phyloP scores from a whole-genome alignment of 257 asterid species.

The Salvia miltiorrhiza region DNA sequence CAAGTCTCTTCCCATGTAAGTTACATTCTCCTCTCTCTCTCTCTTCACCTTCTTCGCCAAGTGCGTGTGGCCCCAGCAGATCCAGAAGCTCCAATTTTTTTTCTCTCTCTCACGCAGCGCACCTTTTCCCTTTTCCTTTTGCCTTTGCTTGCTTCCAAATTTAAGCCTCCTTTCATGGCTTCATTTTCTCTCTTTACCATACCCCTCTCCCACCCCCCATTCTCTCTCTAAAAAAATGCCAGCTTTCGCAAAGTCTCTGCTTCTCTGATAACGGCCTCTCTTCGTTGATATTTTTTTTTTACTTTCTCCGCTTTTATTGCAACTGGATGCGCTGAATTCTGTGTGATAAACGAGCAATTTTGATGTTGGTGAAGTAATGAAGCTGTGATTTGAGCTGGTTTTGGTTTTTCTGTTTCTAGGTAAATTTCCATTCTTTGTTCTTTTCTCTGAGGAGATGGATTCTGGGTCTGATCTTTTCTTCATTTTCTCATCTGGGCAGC shows the following conservation, averaged over 20 bases:
- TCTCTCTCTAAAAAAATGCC: conserved; percentile 26
- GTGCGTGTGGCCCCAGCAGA: conserved; percentile 60
- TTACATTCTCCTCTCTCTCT: conserved; percentile 29
- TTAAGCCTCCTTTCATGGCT: conserved; percentile 45
- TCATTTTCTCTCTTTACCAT: conserved; percentile 27
- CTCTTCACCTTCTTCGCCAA: conserved; percentile 36
- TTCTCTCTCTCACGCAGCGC: conserved; percentile 30
- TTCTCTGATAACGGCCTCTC: conserved; percentile 29
- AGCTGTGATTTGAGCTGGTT: conserved; percentile 25
- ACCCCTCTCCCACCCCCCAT: not conserved
- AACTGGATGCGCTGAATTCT: conserved; percentile 18
- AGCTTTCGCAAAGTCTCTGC: conserved; percentile 30
- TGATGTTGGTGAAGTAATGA: conserved; percentile 14
- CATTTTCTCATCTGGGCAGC: conserved; percentile 18
- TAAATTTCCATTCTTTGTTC: conserved; percentile 11
- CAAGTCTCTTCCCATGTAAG: conserved; percentile 58
- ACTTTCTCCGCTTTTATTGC: conserved; percentile 11
- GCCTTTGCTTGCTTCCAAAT: conserved; percentile 49
- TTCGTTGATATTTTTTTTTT: not conserved
- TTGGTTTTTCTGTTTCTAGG: conserved; percentile 9
- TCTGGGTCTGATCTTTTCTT: conserved; percentile 32
- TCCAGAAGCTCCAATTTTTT: conserved; percentile 56
- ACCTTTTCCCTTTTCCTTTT: conserved; percentile 18
- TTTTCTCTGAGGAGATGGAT: conserved; percentile 1
- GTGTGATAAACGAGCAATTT: conserved; percentile 11